Conservation (phyloP, 2,329 filamentous ascomycete species). For the Xylariomycetidae sp. region DNA sequence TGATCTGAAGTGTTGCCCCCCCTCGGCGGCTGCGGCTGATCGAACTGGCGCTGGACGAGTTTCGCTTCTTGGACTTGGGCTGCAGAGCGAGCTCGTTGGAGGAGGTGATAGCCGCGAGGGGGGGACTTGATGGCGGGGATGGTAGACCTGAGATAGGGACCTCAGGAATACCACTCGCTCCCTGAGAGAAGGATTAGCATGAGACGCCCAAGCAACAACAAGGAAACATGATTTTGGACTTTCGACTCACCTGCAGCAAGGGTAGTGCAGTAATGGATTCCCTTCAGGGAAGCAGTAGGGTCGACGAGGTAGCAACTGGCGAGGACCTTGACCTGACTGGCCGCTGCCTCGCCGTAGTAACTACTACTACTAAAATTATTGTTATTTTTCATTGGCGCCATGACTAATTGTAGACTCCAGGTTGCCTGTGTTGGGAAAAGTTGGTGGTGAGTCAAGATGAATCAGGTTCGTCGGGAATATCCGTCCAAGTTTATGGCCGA, state of each 20-base stretch:
- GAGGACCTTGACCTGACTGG: slow-evolving; percentile 69
- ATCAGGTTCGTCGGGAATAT: too few species aligned
- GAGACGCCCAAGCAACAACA: too few species aligned
- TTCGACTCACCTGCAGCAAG: slow-evolving; percentile 67
- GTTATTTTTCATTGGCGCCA: slow-evolving; percentile 68
- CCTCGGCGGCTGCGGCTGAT: slow-evolving; percentile 59
- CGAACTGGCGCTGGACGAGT: slow-evolving; percentile 25
- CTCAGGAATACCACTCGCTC: slow-evolving; percentile 94
- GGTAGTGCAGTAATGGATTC: slow-evolving; percentile 95
- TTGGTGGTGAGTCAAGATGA: slow-evolving; percentile 4
- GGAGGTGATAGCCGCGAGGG: slow-evolving; percentile 70
- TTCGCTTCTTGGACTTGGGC: slow-evolving; percentile 47
- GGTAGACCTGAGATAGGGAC: slow-evolving; percentile 79
- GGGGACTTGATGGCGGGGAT: slow-evolving; percentile 83
- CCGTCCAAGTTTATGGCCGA: too few species aligned
- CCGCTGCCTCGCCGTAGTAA: slow-evolving; percentile 69
- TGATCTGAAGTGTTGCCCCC: slow-evolving; percentile 95
- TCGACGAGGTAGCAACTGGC: slow-evolving; percentile 90
- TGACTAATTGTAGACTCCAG: slow-evolving; percentile 34
- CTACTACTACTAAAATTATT: slow-evolving; percentile 68
- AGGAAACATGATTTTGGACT: too few species aligned
- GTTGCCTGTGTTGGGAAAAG: slow-evolving; percentile 8
- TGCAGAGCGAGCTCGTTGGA: slow-evolving; percentile 63
- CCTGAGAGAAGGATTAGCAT: too few species aligned
- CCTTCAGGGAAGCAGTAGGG: slow-evolving; percentile 65